phyloP scores from a whole-genome alignment of 768 basidiomycete genomes.

The Collybia mongolica region DNA sequence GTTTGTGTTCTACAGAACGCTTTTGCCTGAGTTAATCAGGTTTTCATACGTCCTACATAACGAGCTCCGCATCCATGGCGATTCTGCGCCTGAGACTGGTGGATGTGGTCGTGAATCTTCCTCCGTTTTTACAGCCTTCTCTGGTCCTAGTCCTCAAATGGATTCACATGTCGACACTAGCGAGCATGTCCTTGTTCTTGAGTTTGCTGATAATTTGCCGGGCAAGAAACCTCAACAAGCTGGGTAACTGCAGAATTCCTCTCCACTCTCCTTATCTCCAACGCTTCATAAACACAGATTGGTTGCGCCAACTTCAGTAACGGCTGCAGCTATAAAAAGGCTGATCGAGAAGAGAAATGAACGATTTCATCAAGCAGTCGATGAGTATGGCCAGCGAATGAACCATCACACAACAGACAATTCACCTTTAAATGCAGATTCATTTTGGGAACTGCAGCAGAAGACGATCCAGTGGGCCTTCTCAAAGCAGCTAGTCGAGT shows the following conservation, averaged over 20 bases:
- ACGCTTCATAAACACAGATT: slow-evolving; percentile 5
- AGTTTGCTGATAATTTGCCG: slow-evolving; percentile 35
- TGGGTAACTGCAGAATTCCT: slow-evolving; percentile 18
- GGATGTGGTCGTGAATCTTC: slow-evolving; percentile 28
- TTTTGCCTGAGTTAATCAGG: slow-evolving; percentile 78
- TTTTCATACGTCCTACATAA: slow-evolving; percentile 78
- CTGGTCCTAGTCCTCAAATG: slow-evolving; percentile 25
- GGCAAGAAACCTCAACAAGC: slow-evolving; percentile 29
- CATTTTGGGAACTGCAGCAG: slow-evolving; percentile 45
- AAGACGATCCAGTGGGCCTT: slow-evolving; percentile 61
- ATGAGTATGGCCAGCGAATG: slow-evolving; percentile 48
- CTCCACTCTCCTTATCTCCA: neutral
- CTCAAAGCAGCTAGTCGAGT: slow-evolving; percentile 67
- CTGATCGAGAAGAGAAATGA: slow-evolving; percentile 71
- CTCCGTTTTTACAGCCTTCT: slow-evolving; percentile 36
- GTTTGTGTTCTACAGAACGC: slow-evolving; percentile 44
- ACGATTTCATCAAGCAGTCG: slow-evolving; percentile 60
- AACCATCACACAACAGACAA: no score
- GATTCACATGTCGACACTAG: slow-evolving; percentile 20
- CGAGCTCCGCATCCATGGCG: slow-evolving; percentile 56
- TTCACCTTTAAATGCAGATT: slow-evolving; percentile 39
- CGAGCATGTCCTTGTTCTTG: slow-evolving; percentile 45
- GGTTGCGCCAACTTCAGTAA: slow-evolving; percentile 35
- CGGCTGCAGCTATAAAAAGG: slow-evolving; percentile 60
- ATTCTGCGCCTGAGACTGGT: slow-evolving; percentile 14